A percentile compares a stretch with the other conserved stretches of the same genome.
These are phyloP conservation scores for Podospora fimiseda DNA, from an alignment of 495 filamentous ascomycete species.

Conservation along the genomic window DNA sequence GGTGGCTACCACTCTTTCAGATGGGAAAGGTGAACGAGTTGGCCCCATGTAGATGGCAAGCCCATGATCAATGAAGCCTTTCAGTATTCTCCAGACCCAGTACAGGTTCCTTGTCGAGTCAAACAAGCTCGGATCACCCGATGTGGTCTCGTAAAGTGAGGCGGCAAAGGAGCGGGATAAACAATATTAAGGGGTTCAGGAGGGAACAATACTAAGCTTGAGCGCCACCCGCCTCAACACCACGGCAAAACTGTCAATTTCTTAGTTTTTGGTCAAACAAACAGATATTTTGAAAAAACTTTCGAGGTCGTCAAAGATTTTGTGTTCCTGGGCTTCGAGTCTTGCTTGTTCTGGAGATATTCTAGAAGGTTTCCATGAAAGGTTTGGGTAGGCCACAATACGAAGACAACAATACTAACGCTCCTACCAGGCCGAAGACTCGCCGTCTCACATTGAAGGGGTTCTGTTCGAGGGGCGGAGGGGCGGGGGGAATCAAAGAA, in stretches of 20 bases:
- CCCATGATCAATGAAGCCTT: background rate
- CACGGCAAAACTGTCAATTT: background rate
- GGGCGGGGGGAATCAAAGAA: too few species aligned
- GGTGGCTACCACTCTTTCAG: too few species aligned
- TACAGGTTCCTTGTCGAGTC: background rate
- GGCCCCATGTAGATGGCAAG: too few species aligned
- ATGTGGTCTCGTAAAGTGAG: background rate
- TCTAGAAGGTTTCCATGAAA: background rate
- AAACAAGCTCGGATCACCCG: background rate
- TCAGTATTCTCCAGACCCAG: background rate
- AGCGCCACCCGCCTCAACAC: conserved; percentile 6
- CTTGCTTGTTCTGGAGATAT: background rate
- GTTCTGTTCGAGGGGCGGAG: too few species aligned
- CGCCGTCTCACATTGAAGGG: too few species aligned
- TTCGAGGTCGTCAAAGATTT: background rate
- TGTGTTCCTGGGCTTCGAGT: background rate
- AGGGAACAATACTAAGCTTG: conserved; percentile 21
- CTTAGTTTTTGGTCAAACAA: background rate
- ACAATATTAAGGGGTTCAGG: conserved; percentile 27
- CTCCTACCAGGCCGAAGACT: background rate
- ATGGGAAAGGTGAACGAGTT: too few species aligned
- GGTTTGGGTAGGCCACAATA: conserved; percentile 18
- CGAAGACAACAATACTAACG: conserved; percentile 10
- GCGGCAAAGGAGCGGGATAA: conserved; percentile 10
- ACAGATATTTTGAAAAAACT: conserved; percentile 3